A percentile compares a stretch with the other conserved stretches of the same genome.
Conservation (phyloP, 2,329 filamentous ascomycete genomes). For the Colletotrichum tanaceti region DNA sequence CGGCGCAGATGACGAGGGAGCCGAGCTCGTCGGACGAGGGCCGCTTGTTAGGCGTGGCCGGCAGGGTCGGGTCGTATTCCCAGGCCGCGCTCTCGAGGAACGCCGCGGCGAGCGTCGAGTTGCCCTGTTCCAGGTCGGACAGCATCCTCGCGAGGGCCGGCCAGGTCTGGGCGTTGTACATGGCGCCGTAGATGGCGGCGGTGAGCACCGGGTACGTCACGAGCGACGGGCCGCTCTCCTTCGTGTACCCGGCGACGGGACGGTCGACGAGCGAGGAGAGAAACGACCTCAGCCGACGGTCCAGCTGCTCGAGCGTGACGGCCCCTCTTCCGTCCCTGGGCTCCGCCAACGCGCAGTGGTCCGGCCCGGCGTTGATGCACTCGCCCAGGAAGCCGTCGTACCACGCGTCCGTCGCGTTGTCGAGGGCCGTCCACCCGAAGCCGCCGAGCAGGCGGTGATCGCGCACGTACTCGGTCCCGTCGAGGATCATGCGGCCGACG, state of each 20-base stretch:
- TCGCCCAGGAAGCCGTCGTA: slow-evolving; percentile 63
- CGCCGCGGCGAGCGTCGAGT: slow-evolving; percentile 55
- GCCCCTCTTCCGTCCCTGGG: slow-evolving; percentile 43
- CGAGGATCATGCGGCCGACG: slow-evolving; percentile 61
- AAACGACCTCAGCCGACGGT: slow-evolving; percentile 54
- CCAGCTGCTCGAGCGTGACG: slow-evolving; percentile 52
- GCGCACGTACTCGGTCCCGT: slow-evolving; percentile 60
- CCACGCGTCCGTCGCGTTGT: slow-evolving; percentile 62
- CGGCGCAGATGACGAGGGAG: slow-evolving; percentile 58
- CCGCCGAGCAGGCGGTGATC: slow-evolving; percentile 60
- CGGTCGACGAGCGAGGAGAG: slow-evolving; percentile 52
- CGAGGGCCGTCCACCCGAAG: slow-evolving; percentile 60
- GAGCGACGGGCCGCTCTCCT: slow-evolving; percentile 55
- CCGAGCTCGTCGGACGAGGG: slow-evolving; percentile 55
- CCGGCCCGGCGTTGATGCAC: slow-evolving; percentile 60
- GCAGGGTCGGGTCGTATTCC: slow-evolving; percentile 56
- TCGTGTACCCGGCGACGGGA: slow-evolving; percentile 54
- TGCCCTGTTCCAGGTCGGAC: slow-evolving; percentile 57
- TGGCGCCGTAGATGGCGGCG: slow-evolving; percentile 51
- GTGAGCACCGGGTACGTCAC: slow-evolving; percentile 60
- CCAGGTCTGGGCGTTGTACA: slow-evolving; percentile 60
- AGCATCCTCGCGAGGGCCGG: slow-evolving; percentile 56
- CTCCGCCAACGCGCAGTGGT: slow-evolving; percentile 58
- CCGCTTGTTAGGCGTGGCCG: slow-evolving; percentile 45
- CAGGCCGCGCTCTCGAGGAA: slow-evolving; percentile 54